Conservation (phyloP, 1,284 basidiomycete species). For the Cronartium quercuum region DNA sequence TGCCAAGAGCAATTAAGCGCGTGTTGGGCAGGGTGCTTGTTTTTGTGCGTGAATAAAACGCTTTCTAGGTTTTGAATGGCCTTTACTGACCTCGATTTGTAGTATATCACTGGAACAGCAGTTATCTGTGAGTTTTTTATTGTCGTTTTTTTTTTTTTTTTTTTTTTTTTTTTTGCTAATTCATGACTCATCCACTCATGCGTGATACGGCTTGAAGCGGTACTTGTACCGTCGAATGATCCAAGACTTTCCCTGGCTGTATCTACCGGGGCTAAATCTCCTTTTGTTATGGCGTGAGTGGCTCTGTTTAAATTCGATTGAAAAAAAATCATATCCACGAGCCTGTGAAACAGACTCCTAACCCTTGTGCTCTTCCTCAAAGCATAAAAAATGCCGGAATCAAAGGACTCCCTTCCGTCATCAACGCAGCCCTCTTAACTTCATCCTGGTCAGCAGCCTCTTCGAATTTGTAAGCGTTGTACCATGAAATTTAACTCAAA, state of each 20-base stretch:
- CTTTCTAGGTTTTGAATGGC: background rate
- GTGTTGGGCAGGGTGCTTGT: conserved; percentile 33
- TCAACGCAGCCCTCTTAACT: conserved; percentile 18
- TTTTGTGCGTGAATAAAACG: conserved; percentile 3
- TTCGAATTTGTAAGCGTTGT: conserved; percentile 30
- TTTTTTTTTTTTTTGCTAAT: background rate
- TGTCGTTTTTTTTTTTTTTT: background rate
- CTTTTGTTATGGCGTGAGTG: conserved; percentile 38
- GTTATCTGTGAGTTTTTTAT: background rate
- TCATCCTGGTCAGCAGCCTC: conserved; percentile 36
- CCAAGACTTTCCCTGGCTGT: conserved; percentile 13
- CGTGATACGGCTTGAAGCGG: conserved; percentile 12
- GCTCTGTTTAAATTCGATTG: background rate
- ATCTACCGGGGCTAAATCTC: conserved; percentile 29
- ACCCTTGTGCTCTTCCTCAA: background rate
- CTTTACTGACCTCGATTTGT: background rate
- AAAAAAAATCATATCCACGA: no score
- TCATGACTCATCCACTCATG: no score
- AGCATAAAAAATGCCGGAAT: conserved; percentile 38
- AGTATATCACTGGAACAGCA: background rate
- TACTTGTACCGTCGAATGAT: conserved; percentile 36
- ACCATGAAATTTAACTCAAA: background rate
- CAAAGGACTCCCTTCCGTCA: conserved; percentile 34
- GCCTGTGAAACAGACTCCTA: no score
- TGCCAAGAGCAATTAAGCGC: conserved; percentile 34